These are phyloP conservation scores for Sugiyamaella americana DNA, from an alignment of 805 yeast genomes.

Conservation along the genomic window DNA sequence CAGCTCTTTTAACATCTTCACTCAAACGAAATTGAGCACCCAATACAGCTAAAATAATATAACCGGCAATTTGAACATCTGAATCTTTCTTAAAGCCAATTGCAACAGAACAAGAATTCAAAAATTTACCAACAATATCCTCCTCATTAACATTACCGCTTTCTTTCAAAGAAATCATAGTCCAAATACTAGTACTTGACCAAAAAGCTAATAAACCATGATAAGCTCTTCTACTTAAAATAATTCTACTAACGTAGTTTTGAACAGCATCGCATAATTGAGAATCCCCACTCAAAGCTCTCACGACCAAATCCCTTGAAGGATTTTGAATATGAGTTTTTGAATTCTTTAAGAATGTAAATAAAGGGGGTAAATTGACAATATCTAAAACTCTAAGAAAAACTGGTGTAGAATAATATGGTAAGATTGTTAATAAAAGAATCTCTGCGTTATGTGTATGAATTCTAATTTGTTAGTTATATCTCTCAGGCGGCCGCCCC, in stretches of 20 bases:
- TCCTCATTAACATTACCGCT: conserved; percentile 28
- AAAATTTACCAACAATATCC: conserved; percentile 31
- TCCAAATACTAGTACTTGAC: conserved; percentile 62
- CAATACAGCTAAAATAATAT: conserved; percentile 72
- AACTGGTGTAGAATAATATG: conserved; percentile 69
- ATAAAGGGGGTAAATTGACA: conserved; percentile 72
- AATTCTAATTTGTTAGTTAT: conserved; percentile 30
- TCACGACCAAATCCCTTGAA: conserved; percentile 59
- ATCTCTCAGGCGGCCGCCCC: neutral
- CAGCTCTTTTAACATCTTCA: conserved; percentile 48
- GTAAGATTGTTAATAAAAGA: conserved; percentile 64
- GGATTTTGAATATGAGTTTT: conserved; percentile 61
- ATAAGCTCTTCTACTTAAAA: conserved; percentile 52
- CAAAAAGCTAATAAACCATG: conserved; percentile 72
- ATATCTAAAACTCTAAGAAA: conserved; percentile 74
- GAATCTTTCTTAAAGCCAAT: conserved; percentile 26
- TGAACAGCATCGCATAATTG: conserved; percentile 64
- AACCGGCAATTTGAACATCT: conserved; percentile 77
- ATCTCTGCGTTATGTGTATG: conserved; percentile 75
- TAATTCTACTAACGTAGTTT: conserved; percentile 44
- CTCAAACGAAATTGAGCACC: conserved; percentile 65
- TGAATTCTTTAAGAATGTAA: conserved; percentile 62
- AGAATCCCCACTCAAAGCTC: conserved; percentile 60
- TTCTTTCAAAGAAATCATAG: conserved; percentile 57
- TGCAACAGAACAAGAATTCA: conserved; percentile 32